Evolutionary conservation across 371 early-diverging fungal species (phyloP).

Genomic region (Mucor circinelloides): DNA sequence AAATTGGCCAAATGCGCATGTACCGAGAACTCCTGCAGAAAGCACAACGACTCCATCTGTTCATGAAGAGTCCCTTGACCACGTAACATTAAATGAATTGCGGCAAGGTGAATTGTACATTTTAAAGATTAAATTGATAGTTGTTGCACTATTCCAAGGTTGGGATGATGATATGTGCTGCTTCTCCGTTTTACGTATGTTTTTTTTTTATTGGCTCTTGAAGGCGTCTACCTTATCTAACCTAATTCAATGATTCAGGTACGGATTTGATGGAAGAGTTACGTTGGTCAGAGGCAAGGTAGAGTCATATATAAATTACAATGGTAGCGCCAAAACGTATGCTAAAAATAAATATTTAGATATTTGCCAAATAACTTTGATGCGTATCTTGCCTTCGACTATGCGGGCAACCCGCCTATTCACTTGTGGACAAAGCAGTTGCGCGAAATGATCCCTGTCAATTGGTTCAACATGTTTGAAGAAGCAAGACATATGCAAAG

Average conservation of each 20-base stretch:
- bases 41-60: not conserved
- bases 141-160: slow-evolving; percentile 46
- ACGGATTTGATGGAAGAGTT: slow-evolving; percentile 34
- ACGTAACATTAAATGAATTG: slow-evolving; percentile 18
- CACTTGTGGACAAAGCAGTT: slow-evolving; percentile 42
- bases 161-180: slow-evolving; percentile 58
- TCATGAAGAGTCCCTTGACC: slow-evolving; percentile 8
- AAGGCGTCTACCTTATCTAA: not conserved
- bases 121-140: slow-evolving; percentile 39
- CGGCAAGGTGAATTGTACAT: slow-evolving; percentile 46
- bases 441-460: slow-evolving; percentile 33
- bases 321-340: not conserved
- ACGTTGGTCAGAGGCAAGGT: slow-evolving; percentile 51
- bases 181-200: slow-evolving; percentile 44
- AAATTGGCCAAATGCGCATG: slow-evolving; percentile 11
- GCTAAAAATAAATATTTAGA: slow-evolving; percentile 12
- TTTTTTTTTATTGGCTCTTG: not conserved
- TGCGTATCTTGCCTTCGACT: slow-evolving; percentile 48
- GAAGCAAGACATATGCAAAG: slow-evolving; percentile 48
- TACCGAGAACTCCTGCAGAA: not conserved
- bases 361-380: slow-evolving; percentile 49
- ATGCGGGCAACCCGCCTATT: slow-evolving; percentile 47
- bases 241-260: slow-evolving; percentile 13
- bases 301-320: not conserved
- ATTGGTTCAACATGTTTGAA: slow-evolving; percentile 52